Evolutionary conservation across 2,329 filamentous ascomycete species (phyloP).

Genomic region (Dendryphion nanum): DNA sequence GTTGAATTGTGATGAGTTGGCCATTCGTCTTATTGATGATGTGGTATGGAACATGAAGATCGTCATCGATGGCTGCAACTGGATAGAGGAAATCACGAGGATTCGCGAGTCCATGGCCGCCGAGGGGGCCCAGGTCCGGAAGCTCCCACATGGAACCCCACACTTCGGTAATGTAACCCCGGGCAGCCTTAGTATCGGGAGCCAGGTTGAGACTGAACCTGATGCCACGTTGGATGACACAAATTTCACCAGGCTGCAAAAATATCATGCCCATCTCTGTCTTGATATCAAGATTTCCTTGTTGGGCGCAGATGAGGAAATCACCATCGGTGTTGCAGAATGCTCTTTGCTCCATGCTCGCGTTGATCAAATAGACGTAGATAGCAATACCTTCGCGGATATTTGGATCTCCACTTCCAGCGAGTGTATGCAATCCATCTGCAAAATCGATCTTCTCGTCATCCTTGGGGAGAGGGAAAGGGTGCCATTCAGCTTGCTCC

Average conservation of each 20-base stretch:
- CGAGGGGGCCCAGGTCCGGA: constrained; percentile 40
- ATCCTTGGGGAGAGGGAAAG: constrained; percentile 40
- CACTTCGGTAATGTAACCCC: constrained; percentile 42
- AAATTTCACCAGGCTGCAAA: constrained; percentile 40
- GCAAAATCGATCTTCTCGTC: constrained; percentile 47
- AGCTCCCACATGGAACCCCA: constrained; percentile 43
- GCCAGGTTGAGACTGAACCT: constrained; percentile 36
- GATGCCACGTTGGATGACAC: constrained; percentile 42
- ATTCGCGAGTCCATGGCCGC: constrained; percentile 42
- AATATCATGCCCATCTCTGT: constrained; percentile 41
- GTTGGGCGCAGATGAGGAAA: constrained; percentile 37
- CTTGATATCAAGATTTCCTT: constrained; percentile 38
- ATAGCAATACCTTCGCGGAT: constrained; percentile 50
- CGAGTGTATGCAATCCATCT: constrained; percentile 50
- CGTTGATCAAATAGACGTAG: constrained; percentile 51
- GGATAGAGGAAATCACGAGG: constrained; percentile 40
- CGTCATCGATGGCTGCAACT: constrained; percentile 37
- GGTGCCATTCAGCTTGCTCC: constrained; percentile 51
- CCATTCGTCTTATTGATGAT: constrained; percentile 39
- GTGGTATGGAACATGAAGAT: constrained; percentile 33
- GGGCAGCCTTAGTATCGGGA: constrained; percentile 29
- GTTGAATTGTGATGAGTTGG: constrained; percentile 31
- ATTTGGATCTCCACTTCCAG: constrained; percentile 52
- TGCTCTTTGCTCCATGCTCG: constrained; percentile 46
- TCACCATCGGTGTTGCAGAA: constrained; percentile 47